phyloP scores from a whole-genome alignment of 2,329 filamentous ascomycete genomes.

The Alternaria incomplexa region DNA sequence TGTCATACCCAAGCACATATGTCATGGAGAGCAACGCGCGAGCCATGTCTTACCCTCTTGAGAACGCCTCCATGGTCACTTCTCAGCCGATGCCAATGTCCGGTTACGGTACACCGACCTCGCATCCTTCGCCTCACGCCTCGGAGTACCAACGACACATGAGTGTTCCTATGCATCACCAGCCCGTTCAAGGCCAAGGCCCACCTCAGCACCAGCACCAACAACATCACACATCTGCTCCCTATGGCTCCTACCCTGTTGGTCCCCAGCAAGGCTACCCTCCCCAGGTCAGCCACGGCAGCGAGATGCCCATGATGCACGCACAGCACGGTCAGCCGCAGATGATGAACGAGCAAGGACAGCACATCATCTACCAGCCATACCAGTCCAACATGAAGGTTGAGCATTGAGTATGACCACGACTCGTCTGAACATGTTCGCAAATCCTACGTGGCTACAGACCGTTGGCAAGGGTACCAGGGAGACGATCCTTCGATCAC shows the following conservation, averaged over 20 bases:
- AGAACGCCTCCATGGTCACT: conserved; percentile 44
- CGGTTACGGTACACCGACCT: conserved; percentile 46
- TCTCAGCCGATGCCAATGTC: conserved; percentile 47
- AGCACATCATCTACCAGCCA: conserved; percentile 48
- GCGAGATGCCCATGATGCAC: conserved; percentile 49
- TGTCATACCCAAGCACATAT: conserved; percentile 47
- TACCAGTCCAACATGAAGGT: conserved; percentile 49
- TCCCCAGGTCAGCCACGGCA: conserved; percentile 42
- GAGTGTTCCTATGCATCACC: conserved; percentile 44
- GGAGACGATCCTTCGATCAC: not conserved
- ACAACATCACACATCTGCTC: conserved; percentile 37
- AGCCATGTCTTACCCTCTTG: conserved; percentile 49
- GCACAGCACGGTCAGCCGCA: conserved; percentile 39
- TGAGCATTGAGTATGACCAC: conserved; percentile 38
- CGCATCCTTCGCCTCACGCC: conserved; percentile 45
- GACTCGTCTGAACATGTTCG: conserved; percentile 8
- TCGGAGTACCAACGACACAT: conserved; percentile 48
- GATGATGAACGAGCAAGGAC: conserved; percentile 49
- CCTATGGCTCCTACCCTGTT: conserved; percentile 37
- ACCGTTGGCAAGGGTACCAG: conserved; percentile 8
- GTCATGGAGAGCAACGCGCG: conserved; percentile 46
- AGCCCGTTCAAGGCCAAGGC: conserved; percentile 35
- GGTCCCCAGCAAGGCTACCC: conserved; percentile 40
- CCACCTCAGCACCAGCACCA: conserved; percentile 29
- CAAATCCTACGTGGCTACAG: conserved; percentile 12